Percentiles rank a stretch among this genome's conserved stretches.
phyloP scores from a whole-genome alignment of 2,329 filamentous ascomycete species.

The Fusarium newnesense region DNA sequence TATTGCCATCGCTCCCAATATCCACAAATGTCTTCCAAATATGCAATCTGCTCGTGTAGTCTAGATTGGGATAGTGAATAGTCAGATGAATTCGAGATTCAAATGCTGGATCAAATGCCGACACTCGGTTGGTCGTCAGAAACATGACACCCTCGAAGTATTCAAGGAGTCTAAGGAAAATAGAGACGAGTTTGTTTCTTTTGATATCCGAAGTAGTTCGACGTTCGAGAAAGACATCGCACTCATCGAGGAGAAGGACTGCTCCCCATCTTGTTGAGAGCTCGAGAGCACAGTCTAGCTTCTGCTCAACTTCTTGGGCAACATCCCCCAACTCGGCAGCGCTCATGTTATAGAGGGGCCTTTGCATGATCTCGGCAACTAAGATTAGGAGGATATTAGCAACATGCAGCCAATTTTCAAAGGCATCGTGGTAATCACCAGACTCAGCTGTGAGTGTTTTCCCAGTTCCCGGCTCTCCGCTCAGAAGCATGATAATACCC shows the following conservation, averaged over 20 bases:
- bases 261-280: constrained; percentile 20
- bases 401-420: rapidly evolving
- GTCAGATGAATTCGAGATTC: constrained; percentile 18
- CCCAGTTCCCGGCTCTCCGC: constrained; percentile 12
- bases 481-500: constrained; percentile 18
- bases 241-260: constrained; percentile 13
- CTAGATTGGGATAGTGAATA: constrained; percentile 5
- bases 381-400: background rate
- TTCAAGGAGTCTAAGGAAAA: constrained; percentile 12
- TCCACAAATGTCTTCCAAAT: constrained; percentile 13
- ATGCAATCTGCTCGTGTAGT: background rate
- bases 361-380: constrained; percentile 24
- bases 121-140: constrained; percentile 6
- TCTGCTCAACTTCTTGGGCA: constrained; percentile 1
- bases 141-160: constrained; percentile 24
- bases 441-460: constrained; percentile 23
- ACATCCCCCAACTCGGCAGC: constrained; percentile 11
- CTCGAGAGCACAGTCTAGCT: constrained; percentile 7
- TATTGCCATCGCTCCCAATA: rapidly evolving
- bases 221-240: constrained; percentile 12
- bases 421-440: background rate
- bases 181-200: constrained; percentile 16
- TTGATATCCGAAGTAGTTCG: background rate
- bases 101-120: constrained; percentile 12
- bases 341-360: constrained; percentile 9